Evolutionary conservation across 352 stramenopile genomes (phyloP).

Genomic region (Pythium brachiatum): DNA sequence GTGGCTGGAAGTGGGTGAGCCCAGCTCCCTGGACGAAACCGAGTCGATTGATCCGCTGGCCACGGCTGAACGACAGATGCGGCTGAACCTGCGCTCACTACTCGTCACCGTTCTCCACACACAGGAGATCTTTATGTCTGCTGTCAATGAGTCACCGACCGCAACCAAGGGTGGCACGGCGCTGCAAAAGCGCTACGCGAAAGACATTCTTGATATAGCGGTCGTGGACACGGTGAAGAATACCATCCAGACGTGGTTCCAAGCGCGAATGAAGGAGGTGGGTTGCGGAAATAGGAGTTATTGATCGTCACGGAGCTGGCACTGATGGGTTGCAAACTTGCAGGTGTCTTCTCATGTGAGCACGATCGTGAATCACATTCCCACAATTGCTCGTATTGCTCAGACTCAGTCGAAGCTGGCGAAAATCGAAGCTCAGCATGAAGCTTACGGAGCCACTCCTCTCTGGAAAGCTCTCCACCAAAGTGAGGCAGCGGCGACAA

Average conservation of each 20-base stretch:
- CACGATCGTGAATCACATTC: slow-evolving; percentile 51
- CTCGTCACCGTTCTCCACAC: slow-evolving; percentile 52
- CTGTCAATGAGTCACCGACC: neutral
- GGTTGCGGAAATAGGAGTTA: neutral
- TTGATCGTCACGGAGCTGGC: neutral
- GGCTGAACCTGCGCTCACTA: slow-evolving; percentile 59
- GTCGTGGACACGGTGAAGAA: neutral
- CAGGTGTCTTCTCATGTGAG: slow-evolving; percentile 45
- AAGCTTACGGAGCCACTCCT: slow-evolving; percentile 30
- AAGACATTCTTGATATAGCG: neutral
- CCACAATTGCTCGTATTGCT: slow-evolving; percentile 55
- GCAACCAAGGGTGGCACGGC: neutral
- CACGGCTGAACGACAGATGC: slow-evolving; percentile 35
- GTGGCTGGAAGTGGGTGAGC: slow-evolving; percentile 41
- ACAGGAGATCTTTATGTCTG: slow-evolving; percentile 51
- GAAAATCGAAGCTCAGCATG: slow-evolving; percentile 34
- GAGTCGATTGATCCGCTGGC: slow-evolving; percentile 9
- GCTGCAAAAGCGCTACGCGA: neutral
- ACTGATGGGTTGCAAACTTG: neutral
- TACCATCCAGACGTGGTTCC: slow-evolving; percentile 15
- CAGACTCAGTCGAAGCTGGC: slow-evolving; percentile 58
- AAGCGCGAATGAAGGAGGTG: slow-evolving; percentile 9
- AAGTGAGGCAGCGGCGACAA: neutral
- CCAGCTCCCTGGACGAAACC: slow-evolving; percentile 4
- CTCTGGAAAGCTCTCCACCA: slow-evolving; percentile 36